Evolutionary conservation across 2,329 filamentous ascomycete species (phyloP).

Genomic region (Diaporthe sp.): DNA sequence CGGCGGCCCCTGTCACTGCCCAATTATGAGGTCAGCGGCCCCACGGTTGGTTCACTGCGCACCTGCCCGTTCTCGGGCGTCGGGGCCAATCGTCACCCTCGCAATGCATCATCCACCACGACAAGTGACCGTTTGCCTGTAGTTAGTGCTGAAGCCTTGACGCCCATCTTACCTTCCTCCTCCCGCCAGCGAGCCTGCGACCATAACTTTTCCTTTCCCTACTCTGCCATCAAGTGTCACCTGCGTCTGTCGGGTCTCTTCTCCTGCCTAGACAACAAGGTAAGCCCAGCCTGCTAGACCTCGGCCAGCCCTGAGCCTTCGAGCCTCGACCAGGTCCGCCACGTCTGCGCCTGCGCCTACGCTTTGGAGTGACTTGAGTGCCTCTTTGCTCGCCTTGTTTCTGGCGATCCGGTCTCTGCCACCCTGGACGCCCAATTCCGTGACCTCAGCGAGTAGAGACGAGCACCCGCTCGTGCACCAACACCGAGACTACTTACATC

Average conservation of each 20-base stretch:
- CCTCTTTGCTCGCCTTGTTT: slow-evolving; percentile 1
- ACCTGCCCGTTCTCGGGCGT: slow-evolving; percentile 13
- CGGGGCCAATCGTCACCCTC: slow-evolving; percentile 15
- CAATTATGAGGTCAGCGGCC: slow-evolving; percentile 31
- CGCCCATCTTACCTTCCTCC: slow-evolving; percentile 12
- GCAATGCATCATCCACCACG: slow-evolving; percentile 21
- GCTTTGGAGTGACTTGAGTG: background rate
- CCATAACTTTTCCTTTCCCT: background rate
- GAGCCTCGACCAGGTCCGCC: slow-evolving; percentile 4
- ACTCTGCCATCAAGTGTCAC: background rate
- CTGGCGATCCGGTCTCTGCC: background rate
- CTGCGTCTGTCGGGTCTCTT: background rate
- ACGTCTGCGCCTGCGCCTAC: background rate
- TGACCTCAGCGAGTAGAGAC: slow-evolving; percentile 14
- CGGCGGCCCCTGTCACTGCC: background rate
- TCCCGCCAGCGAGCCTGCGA: slow-evolving; percentile 4
- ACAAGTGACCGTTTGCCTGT: background rate
- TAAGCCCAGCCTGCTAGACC: slow-evolving; percentile 19
- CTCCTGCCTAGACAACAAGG: background rate
- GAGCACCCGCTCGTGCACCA: slow-evolving; percentile 3
- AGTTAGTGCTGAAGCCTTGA: slow-evolving; percentile 17
- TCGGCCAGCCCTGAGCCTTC: slow-evolving; percentile 1
- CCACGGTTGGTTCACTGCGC: background rate
- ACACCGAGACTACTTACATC: background rate
- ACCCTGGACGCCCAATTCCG: background rate